These are phyloP conservation scores for Balansia obtecta DNA, from an alignment of 2,329 filamentous ascomycete genomes.

Conservation along the genomic window DNA sequence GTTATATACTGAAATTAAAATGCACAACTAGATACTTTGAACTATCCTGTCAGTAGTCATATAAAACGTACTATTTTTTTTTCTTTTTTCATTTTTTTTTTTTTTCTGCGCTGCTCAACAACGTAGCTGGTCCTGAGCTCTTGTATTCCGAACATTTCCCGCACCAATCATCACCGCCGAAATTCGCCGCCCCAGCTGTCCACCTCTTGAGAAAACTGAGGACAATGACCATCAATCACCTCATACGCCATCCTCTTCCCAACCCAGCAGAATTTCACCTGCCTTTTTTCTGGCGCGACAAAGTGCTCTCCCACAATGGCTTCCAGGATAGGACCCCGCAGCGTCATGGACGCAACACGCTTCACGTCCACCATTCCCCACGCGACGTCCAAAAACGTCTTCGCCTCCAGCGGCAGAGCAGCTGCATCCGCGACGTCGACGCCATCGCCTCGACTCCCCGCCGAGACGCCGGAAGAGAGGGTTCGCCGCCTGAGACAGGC, in stretches of 20 bases:
- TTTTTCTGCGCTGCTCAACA: no score
- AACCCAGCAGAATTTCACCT: neutral
- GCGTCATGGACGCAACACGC: conserved; percentile 67
- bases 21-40: no score
- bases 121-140: neutral
- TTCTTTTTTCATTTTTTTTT: no score
- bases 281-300: neutral
- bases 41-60: no score
- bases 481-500: conserved; percentile 56
- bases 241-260: neutral
- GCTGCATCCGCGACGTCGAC: conserved; percentile 12
- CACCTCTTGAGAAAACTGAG: conserved; percentile 23
- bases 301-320: conserved; percentile 20
- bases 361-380: conserved; percentile 46
- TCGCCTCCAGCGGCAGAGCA: conserved; percentile 20
- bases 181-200: conserved; percentile 16
- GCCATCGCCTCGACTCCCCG: conserved; percentile 20
- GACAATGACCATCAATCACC: conserved; percentile 11
- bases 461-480: conserved; percentile 57
- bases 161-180: conserved; percentile 21
- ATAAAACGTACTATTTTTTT: no score
- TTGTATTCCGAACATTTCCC: conserved; percentile 21
- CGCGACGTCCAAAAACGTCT: conserved; percentile 48
- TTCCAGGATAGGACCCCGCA: conserved; percentile 43
- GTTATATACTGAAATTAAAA: no score